A percentile compares a stretch with the other conserved stretches of the same genome.
phyloP scores from a whole-genome alignment of 192 early-diverging fungal genomes.

The Gigaspora rosea region DNA sequence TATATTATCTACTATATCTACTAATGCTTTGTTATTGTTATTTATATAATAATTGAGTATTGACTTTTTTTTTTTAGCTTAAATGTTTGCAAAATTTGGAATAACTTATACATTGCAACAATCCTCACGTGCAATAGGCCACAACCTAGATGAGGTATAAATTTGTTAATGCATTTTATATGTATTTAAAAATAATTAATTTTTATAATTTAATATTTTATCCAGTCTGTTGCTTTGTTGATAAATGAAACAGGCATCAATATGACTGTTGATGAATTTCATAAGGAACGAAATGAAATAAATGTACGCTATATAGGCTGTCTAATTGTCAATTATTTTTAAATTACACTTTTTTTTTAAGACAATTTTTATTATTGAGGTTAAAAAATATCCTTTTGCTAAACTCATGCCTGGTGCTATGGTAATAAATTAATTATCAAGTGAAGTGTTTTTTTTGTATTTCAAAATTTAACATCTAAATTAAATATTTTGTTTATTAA shows the following conservation, averaged over 20 bases:
- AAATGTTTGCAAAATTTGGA: slow-evolving; percentile 77
- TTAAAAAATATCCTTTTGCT: slow-evolving; percentile 3
- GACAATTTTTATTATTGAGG: neutral
- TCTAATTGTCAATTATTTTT: slow-evolving; percentile 6
- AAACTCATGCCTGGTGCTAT: slow-evolving; percentile 20
- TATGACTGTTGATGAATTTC: slow-evolving; percentile 81
- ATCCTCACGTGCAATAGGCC: slow-evolving; percentile 77
- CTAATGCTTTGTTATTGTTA: neutral
- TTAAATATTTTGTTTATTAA: neutral
- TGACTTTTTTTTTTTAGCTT: slow-evolving; percentile 40
- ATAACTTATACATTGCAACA: slow-evolving; percentile 64
- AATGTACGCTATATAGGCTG: slow-evolving; percentile 38
- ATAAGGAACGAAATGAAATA: slow-evolving; percentile 57
- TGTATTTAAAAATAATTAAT: neutral
- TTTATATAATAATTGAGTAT: neutral
- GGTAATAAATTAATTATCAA: neutral
- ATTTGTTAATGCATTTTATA: neutral
- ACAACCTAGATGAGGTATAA: slow-evolving; percentile 51
- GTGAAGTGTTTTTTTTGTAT: neutral
- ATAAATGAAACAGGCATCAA: slow-evolving; percentile 67
- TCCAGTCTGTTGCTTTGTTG: slow-evolving; percentile 60
- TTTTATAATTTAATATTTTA: neutral
- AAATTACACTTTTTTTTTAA: neutral
- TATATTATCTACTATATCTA: neutral
- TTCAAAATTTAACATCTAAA: neutral